Evolutionary conservation across 306 rosid genomes (phyloP), one percentile per base, ranked within the genome.

Genomic region (Casuarina equisetifolia): DNA sequence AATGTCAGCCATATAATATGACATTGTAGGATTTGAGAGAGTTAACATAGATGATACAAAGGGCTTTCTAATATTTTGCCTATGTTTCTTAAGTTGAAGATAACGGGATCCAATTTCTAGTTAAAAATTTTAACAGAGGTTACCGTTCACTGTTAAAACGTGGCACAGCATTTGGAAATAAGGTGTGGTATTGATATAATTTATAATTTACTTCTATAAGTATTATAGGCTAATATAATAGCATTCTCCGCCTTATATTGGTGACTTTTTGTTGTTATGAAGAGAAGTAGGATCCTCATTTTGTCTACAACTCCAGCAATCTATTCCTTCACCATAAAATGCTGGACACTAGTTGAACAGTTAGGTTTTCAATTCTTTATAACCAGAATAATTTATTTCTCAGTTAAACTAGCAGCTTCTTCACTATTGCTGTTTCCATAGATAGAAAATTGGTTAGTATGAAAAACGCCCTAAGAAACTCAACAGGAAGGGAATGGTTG

Each of bases 381-480:
- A 13, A 42, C 19, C 20, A 40, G 9, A 6, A 43, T n/a, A 67
- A 40, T n/a, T 38, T 15, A 36, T 63, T 67, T 67, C 20, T 40
- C 32, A 25, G 42, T 67, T 40, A 67, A 67, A 40, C 6, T 66
- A 66, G 15, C n/a, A 12, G 5, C 71, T 40, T 42, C 50, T 67
- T 16, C n/a, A 72, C 51, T 72, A 38, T 50, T 74, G 8, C 52
- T 46, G 8, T 61, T 46, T 59, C 5, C 1, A 44, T 59, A 63
- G 4, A 78, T 64, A 6, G 39, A 38, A 45, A 44, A 36, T 36
- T 43, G 15, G 43, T 67, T 69, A 57, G 70, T 61, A 42, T 69
- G 43, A 69, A 13, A 50, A 80, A 57, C 16, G 38, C 38, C 50
- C 45, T 44, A 10, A 78, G 74, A 66, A 16, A 42, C 5, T 72